phyloP scores from a whole-genome alignment of 495 filamentous ascomycete species.

The Penicillium goetzii region DNA sequence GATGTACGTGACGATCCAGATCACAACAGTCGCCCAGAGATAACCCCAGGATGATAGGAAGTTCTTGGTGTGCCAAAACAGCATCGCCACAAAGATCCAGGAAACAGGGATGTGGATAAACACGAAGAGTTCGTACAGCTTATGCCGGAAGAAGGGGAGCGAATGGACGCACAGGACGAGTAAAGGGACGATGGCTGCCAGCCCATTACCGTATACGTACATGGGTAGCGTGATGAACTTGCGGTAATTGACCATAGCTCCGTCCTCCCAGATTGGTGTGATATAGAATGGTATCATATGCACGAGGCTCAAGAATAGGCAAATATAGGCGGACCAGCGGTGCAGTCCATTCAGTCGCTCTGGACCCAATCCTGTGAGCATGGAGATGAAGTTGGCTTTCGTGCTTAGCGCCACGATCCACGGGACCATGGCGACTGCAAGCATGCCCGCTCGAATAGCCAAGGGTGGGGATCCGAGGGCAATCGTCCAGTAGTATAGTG shows the following conservation, averaged over 20 bases:
- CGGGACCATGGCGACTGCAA: conserved; percentile 89
- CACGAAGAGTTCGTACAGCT: conserved; percentile 84
- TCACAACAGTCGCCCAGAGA: conserved; percentile 77
- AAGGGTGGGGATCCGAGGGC: conserved; percentile 84
- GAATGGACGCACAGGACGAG: conserved; percentile 82
- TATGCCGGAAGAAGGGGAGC: conserved; percentile 64
- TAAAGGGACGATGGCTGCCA: conserved; percentile 83
- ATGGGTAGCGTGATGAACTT: conserved; percentile 61
- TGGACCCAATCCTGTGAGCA: conserved; percentile 88
- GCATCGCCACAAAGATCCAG: conserved; percentile 76
- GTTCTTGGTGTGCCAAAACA: conserved; percentile 97
- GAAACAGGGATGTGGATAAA: conserved; percentile 80
- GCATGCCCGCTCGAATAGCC: conserved; percentile 89
- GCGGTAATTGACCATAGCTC: conserved; percentile 66
- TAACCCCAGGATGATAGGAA: conserved; percentile 92
- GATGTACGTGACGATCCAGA: conserved; percentile 71
- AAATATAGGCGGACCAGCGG: conserved; percentile 89
- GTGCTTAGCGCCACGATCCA: conserved; percentile 91
- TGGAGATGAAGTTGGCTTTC: conserved; percentile 84
- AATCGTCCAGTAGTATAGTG: conserved; percentile 82
- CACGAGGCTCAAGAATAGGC: conserved; percentile 77
- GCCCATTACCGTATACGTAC: conserved; percentile 83
- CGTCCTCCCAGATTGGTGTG: conserved; percentile 80
- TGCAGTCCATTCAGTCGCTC: conserved; percentile 93
- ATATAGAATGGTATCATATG: conserved; percentile 91